These are phyloP conservation scores for Yamadazyma friedrichii DNA, from an alignment of 1,139 yeast genomes.

Conservation along the genomic window DNA sequence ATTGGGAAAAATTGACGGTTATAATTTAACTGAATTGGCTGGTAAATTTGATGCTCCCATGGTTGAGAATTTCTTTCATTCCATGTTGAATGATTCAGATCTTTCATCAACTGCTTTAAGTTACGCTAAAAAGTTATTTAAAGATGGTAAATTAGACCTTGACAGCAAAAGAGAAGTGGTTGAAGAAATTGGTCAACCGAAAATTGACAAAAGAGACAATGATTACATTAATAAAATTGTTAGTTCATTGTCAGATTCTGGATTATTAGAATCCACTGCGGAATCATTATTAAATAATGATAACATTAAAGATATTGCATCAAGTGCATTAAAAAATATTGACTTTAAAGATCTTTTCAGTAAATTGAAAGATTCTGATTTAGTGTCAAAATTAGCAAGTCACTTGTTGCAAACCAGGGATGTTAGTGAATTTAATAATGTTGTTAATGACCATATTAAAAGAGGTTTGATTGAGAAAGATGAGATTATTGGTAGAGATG, in stretches of 20 bases:
- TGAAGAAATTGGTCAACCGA: slow-evolving; percentile 5
- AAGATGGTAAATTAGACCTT: slow-evolving; percentile 15
- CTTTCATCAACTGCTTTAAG: slow-evolving; percentile 18
- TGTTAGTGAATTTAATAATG: slow-evolving; percentile 16
- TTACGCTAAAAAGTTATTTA: slow-evolving; percentile 20
- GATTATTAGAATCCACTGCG: slow-evolving; percentile 22
- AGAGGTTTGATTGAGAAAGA: slow-evolving; percentile 16
- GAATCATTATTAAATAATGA: slow-evolving; percentile 22
- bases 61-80: slow-evolving; percentile 20
- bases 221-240: slow-evolving; percentile 21
- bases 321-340: slow-evolving; percentile 21
- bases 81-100: slow-evolving; percentile 24
- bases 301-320: slow-evolving; percentile 19
- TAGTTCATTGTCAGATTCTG: slow-evolving; percentile 23
- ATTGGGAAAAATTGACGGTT: slow-evolving; percentile 8
- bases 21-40: slow-evolving; percentile 16
- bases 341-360: slow-evolving; percentile 22
- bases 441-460: slow-evolving; percentile 15
- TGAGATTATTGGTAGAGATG: slow-evolving; percentile 7
- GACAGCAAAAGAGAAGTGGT: slow-evolving; percentile 1
- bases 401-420: slow-evolving; percentile 18
- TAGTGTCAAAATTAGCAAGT: slow-evolving; percentile 19
- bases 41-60: slow-evolving; percentile 19
- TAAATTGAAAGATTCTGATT: slow-evolving; percentile 26
- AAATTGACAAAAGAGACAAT: slow-evolving; percentile 16